These are phyloP conservation scores for Trypanosoma theileri DNA, from an alignment of 208 protist genomes.

Conservation along the genomic window DNA sequence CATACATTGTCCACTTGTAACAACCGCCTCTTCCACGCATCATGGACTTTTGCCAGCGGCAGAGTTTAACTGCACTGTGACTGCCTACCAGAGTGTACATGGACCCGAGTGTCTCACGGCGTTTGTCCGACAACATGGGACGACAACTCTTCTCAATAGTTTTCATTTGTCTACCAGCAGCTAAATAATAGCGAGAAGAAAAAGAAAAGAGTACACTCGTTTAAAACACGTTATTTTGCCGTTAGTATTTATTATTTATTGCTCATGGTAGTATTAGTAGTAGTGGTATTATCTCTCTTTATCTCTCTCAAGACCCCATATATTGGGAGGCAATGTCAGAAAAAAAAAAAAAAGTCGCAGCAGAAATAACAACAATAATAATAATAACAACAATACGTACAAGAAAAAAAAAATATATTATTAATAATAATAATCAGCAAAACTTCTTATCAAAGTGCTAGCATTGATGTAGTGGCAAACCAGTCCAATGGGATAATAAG, in stretches of 20 bases:
- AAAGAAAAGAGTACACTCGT: slow-evolving; percentile 6
- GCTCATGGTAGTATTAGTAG: too few species aligned
- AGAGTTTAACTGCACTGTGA: slow-evolving; percentile 97
- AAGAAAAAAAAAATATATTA: too few species aligned
- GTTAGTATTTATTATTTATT: too few species aligned
- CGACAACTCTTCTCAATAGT: slow-evolving; percentile 26
- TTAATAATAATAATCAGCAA: not conserved
- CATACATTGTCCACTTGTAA: slow-evolving; percentile 98
- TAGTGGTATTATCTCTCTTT: too few species aligned
- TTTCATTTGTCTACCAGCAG: slow-evolving; percentile 2
- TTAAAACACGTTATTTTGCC: too few species aligned
- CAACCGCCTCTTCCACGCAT: slow-evolving; percentile 95
- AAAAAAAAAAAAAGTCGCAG: too few species aligned
- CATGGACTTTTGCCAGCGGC: slow-evolving; percentile 97
- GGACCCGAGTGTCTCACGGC: slow-evolving; percentile 50
- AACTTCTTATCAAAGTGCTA: slow-evolving; percentile 21
- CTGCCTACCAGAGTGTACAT: slow-evolving; percentile 93
- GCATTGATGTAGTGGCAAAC: slow-evolving; percentile 24
- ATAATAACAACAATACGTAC: too few species aligned
- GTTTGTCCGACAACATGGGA: slow-evolving; percentile 81
- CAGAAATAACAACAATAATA: too few species aligned
- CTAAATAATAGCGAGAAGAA: not conserved
- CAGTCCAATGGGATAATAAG: slow-evolving; percentile 25
- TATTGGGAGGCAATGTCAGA: too few species aligned
- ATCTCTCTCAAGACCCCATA: too few species aligned